Conservation (phyloP, 129 eudicot species). For the Tagetes patula region DNA sequence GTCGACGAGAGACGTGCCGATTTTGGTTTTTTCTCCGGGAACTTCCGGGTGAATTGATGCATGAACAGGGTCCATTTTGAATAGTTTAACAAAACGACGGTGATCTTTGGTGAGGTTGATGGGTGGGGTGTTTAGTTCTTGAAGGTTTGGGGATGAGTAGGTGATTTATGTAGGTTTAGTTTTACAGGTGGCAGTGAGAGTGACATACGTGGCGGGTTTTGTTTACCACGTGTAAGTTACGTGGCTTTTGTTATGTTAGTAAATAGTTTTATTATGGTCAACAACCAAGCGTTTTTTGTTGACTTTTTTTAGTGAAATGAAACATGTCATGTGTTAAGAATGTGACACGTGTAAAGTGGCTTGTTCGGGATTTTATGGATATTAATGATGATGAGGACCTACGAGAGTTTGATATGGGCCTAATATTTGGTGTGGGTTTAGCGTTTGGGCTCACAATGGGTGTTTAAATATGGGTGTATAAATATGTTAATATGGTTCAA, state of each 20-base stretch:
- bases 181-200: slow-evolving; percentile 26
- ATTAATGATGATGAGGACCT: neutral
- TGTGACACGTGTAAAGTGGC: slow-evolving; percentile 6
- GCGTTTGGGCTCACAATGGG: no score
- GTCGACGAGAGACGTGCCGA: slow-evolving; percentile 64
- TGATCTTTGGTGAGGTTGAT: slow-evolving; percentile 21
- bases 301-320: neutral
- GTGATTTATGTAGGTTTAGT: neutral
- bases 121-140: neutral
- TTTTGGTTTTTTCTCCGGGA: slow-evolving; percentile 75
- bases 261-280: neutral
- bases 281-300: neutral
- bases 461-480: no score
- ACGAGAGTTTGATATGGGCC: no score
- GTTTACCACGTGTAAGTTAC: slow-evolving; percentile 29
- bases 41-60: slow-evolving; percentile 48
- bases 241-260: slow-evolving; percentile 4
- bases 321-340: neutral
- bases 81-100: neutral
- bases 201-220: slow-evolving; percentile 24
- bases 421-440: no score
- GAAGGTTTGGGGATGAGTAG: slow-evolving; percentile 1
- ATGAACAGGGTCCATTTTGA: slow-evolving; percentile 44
- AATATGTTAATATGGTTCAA: no score
- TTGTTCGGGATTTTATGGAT: neutral